phyloP scores from a whole-genome alignment of 2,329 filamentous ascomycete genomes.

The Ophiostoma populinum region DNA sequence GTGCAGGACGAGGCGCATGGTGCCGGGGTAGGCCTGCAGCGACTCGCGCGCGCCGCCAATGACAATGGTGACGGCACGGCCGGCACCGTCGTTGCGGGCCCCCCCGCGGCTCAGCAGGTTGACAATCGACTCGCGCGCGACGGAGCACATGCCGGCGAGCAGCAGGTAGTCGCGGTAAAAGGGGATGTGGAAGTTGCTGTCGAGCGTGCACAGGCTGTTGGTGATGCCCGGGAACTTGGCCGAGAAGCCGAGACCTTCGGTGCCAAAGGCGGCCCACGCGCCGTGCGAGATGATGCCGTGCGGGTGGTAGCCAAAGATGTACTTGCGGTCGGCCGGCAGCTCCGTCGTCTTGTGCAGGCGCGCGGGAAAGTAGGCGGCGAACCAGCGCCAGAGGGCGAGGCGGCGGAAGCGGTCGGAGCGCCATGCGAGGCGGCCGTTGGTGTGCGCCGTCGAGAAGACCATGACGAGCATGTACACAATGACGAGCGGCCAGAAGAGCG shows the following conservation, averaged over 20 bases:
- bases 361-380: slow-evolving; percentile 85
- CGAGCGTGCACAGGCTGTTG: slow-evolving; percentile 84
- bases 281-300: slow-evolving; percentile 92
- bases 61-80: slow-evolving; percentile 91
- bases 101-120: slow-evolving; percentile 74
- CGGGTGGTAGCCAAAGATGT: slow-evolving; percentile 93
- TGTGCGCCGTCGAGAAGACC: slow-evolving; percentile 60
- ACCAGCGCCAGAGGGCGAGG: slow-evolving; percentile 67
- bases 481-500: slow-evolving; percentile 70
- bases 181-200: slow-evolving; percentile 86
- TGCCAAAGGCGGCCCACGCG: slow-evolving; percentile 83
- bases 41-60: slow-evolving; percentile 85
- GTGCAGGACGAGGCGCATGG: slow-evolving; percentile 60
- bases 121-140: slow-evolving; percentile 81
- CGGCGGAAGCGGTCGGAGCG: slow-evolving; percentile 60
- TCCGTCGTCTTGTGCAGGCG: slow-evolving; percentile 69
- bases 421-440: slow-evolving; percentile 55
- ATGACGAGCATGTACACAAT: slow-evolving; percentile 70
- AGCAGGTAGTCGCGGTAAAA: slow-evolving; percentile 92
- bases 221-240: slow-evolving; percentile 88
- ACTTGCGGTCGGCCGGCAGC: slow-evolving; percentile 68
- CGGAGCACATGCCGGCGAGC: slow-evolving; percentile 69
- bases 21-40: slow-evolving; percentile 68
- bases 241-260: slow-evolving; percentile 73
- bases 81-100: slow-evolving; percentile 63